Evolutionary conservation across 495 filamentous ascomycete genomes (phyloP).

Genomic region (Staphylotrichum tortipilum): DNA sequence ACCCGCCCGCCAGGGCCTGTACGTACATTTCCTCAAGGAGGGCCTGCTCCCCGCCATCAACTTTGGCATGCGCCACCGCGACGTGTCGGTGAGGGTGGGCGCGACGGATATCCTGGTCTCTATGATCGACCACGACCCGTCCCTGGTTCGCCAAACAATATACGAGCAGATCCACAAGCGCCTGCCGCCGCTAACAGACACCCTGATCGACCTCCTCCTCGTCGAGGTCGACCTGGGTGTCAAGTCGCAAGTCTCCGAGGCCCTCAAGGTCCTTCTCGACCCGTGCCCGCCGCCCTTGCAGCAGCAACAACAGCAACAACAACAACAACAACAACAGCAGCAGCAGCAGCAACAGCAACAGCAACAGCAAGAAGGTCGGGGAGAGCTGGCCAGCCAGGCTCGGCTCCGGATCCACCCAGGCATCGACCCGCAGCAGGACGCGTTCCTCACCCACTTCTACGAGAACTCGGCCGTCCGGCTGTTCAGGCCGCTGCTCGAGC

Average conservation of each 20-base stretch:
- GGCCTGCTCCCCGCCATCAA: slow-evolving; percentile 86
- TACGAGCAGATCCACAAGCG: slow-evolving; percentile 85
- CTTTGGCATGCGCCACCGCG: slow-evolving; percentile 76
- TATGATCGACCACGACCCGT: slow-evolving; percentile 90
- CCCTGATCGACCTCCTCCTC: slow-evolving; percentile 83
- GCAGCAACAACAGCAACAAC: slow-evolving; percentile 1
- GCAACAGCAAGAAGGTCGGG: slow-evolving; percentile 47
- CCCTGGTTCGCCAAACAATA: slow-evolving; percentile 87
- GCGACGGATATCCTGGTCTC: slow-evolving; percentile 91
- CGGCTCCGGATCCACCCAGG: slow-evolving; percentile 44
- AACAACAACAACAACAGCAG: too few relatives aligned
- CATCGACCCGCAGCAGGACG: slow-evolving; percentile 69
- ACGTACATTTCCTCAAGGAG: slow-evolving; percentile 79
- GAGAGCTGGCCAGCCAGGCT: slow-evolving; percentile 50
- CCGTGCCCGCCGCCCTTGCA: slow-evolving; percentile 49
- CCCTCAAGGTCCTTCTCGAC: slow-evolving; percentile 88
- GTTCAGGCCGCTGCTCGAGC: slow-evolving; percentile 76
- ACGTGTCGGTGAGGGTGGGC: slow-evolving; percentile 78
- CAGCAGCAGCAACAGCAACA: too few relatives aligned
- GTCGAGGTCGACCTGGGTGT: slow-evolving; percentile 89
- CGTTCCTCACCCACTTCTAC: slow-evolving; percentile 81
- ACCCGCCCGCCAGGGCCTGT: slow-evolving; percentile 67
- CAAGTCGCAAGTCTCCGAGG: slow-evolving; percentile 92
- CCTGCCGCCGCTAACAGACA: slow-evolving; percentile 80
- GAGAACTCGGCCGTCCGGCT: slow-evolving; percentile 78